phyloP scores from a whole-genome alignment of 2,329 filamentous ascomycete genomes.

The Phyllosticta paracitricarpa region DNA sequence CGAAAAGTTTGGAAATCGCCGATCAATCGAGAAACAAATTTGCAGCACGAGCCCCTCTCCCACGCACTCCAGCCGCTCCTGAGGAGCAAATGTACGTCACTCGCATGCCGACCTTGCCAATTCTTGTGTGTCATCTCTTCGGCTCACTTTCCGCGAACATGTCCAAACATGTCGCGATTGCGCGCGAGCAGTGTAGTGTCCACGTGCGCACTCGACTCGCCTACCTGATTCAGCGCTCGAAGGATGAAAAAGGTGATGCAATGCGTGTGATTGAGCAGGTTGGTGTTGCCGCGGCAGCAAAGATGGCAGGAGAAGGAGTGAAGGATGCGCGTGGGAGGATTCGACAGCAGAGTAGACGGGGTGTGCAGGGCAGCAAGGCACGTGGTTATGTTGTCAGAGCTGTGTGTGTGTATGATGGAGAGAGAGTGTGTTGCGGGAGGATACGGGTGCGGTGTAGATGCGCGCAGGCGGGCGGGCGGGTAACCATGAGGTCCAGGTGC shows the following conservation, averaged over 20 bases:
- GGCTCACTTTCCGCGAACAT: too few species aligned
- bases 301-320: neutral
- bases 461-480: neutral
- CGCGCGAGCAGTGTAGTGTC: neutral
- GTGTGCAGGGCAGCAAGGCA: neutral
- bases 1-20: neutral
- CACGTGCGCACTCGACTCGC: neutral
- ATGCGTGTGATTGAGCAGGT: neutral
- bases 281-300: neutral
- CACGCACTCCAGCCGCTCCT: too few species aligned
- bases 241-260: neutral
- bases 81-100: too few species aligned
- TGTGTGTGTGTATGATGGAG: neutral
- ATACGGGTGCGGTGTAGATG: neutral
- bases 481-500: neutral
- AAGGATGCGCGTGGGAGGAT: neutral
- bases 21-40: too few species aligned
- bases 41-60: too few species aligned
- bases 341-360: neutral
- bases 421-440: neutral
- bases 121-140: too few species aligned
- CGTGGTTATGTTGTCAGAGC: neutral
- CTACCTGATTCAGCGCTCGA: neutral
- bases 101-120: too few species aligned
- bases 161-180: neutral